phyloP scores from a whole-genome alignment of 768 basidiomycete species.

The Leccinum rimulosum region DNA sequence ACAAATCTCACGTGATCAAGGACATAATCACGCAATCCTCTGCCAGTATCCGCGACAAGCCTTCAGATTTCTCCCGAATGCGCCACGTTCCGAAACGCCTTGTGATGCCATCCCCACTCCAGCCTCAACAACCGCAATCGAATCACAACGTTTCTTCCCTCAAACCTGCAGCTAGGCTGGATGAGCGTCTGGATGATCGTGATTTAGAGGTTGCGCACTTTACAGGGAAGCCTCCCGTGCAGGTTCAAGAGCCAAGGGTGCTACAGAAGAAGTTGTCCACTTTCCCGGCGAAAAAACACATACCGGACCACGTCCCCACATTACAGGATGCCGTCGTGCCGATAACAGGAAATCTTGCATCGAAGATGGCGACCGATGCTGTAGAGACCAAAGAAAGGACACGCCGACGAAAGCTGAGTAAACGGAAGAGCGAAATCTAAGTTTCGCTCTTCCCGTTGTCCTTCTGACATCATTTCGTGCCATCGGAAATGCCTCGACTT shows the following conservation, averaged over 20 bases:
- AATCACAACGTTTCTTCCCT: slow-evolving; percentile 14
- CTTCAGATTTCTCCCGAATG: slow-evolving; percentile 17
- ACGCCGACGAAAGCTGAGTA: slow-evolving; percentile 34
- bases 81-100: slow-evolving; percentile 59
- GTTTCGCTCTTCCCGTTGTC: slow-evolving; percentile 12
- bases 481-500: slow-evolving; percentile 21
- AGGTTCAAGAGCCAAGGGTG: slow-evolving; percentile 16
- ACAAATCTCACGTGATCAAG: slow-evolving; percentile 6
- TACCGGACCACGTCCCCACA: slow-evolving; percentile 24
- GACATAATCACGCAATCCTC: slow-evolving; percentile 3
- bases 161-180: slow-evolving; percentile 1
- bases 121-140: slow-evolving; percentile 29
- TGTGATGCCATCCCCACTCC: slow-evolving; percentile 73
- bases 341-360: slow-evolving; percentile 5
- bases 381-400: slow-evolving; percentile 23
- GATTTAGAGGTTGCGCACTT: background rate
- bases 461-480: slow-evolving; percentile 11
- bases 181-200: slow-evolving; percentile 5
- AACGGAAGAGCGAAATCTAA: slow-evolving; percentile 30
- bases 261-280: slow-evolving; percentile 25
- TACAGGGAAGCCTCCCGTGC: slow-evolving; percentile 7
- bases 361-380: slow-evolving; percentile 15
- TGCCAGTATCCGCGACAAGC: slow-evolving; percentile 6
- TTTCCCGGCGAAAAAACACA: slow-evolving; percentile 24
- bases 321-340: slow-evolving; percentile 11